Conservation (phyloP, 345 rosid genomes). For the Melaleuca quinquenervia region DNA sequence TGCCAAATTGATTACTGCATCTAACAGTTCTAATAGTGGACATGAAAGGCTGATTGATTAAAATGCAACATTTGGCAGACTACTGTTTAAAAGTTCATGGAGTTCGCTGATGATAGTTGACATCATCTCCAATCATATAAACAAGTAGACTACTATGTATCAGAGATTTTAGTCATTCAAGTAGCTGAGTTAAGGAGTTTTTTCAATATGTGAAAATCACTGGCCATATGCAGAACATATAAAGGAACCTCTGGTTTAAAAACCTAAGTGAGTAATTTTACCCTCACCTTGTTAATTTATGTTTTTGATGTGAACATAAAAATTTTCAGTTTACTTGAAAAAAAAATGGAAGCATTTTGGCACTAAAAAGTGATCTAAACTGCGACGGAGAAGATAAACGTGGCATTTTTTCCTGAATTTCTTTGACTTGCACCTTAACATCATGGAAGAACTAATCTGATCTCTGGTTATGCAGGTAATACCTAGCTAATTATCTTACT, state of each 20-base stretch:
- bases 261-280: background rate
- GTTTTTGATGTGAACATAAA: background rate
- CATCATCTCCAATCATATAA: background rate
- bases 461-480: background rate
- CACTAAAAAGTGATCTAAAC: background rate
- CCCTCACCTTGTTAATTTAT: background rate
- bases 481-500: background rate
- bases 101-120: background rate
- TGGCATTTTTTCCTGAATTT: background rate
- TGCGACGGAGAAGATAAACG: background rate
- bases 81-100: background rate
- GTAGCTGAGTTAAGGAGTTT: background rate
- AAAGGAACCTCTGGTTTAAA: background rate
- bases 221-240: background rate
- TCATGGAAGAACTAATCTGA: background rate
- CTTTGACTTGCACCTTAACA: background rate
- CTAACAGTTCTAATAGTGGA: background rate
- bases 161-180: background rate
- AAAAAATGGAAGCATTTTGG: background rate
- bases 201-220: background rate
- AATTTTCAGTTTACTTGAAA: background rate
- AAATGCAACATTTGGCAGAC: background rate
- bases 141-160: background rate
- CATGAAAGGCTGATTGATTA: background rate
- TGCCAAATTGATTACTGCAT: background rate